Evolutionary conservation across 805 yeast species (phyloP).

Genomic region (Kuraishia cidri): DNA sequence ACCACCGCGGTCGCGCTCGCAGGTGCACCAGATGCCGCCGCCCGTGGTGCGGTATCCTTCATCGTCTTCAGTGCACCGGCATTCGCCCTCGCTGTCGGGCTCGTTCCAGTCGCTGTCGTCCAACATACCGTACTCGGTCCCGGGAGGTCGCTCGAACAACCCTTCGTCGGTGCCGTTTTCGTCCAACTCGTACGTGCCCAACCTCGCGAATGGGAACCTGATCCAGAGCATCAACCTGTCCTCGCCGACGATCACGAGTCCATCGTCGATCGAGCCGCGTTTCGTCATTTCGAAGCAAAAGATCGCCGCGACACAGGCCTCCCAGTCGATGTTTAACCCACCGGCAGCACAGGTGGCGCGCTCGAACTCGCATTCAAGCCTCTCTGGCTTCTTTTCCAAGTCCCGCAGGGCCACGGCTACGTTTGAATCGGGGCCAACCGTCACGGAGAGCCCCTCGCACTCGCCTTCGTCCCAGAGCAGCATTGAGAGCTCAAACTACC

Average conservation of each 20-base stretch:
- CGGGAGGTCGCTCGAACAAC: slow-evolving; percentile 39
- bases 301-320: slow-evolving; percentile 39
- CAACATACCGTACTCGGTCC: slow-evolving; percentile 64
- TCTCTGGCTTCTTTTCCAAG: slow-evolving; percentile 40
- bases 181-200: slow-evolving; percentile 29
- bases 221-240: slow-evolving; percentile 57
- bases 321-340: slow-evolving; percentile 7
- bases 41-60: too few relatives aligned
- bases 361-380: slow-evolving; percentile 35
- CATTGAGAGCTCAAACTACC: slow-evolving; percentile 6
- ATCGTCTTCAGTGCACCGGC: too few relatives aligned
- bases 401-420: slow-evolving; percentile 30
- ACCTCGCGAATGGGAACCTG: slow-evolving; percentile 46
- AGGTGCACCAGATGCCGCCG: slow-evolving; percentile 5
- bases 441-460: slow-evolving; percentile 5
- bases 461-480: slow-evolving; percentile 4
- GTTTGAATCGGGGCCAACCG: slow-evolving; percentile 18
- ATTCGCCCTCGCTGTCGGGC: slow-evolving; percentile 12
- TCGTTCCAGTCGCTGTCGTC: slow-evolving; percentile 38
- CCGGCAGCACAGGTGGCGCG: slow-evolving; percentile 4
- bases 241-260: slow-evolving; percentile 54
- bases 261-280: slow-evolving; percentile 69
- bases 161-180: slow-evolving; percentile 2
- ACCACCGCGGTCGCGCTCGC: neutral
- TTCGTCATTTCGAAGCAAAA: slow-evolving; percentile 78